phyloP scores from a whole-genome alignment of 306 rosid species.

The Aeschynomene evenia region DNA sequence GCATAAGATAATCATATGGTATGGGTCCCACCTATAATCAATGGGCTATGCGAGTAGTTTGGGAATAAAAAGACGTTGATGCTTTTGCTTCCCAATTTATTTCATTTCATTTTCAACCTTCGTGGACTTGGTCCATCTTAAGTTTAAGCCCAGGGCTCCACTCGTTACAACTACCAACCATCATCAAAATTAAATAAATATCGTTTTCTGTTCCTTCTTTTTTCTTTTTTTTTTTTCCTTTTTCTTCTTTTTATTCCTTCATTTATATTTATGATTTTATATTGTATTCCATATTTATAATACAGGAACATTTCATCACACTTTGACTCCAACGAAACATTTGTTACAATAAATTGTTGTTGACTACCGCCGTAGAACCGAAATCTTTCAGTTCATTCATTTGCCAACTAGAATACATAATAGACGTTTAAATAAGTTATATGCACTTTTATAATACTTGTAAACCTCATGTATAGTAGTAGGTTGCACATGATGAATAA shows the following conservation, averaged over 20 bases:
- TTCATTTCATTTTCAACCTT: not conserved
- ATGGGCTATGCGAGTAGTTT: not conserved
- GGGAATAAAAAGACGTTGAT: not conserved
- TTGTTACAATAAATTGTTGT: not conserved
- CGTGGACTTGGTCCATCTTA: not conserved
- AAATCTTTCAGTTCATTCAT: not conserved
- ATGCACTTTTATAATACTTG: not conserved
- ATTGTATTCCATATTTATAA: too few species aligned
- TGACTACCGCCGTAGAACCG: not conserved
- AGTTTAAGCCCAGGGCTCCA: not conserved
- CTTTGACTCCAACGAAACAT: not conserved
- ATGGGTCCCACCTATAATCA: constrained; percentile 41
- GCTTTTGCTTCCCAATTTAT: too few species aligned
- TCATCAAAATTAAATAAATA: too few species aligned
- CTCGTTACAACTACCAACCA: not conserved
- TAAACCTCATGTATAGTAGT: not conserved
- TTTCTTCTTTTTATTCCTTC: too few species aligned
- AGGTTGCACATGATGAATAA: too few species aligned
- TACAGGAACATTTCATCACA: too few species aligned
- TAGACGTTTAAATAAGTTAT: not conserved
- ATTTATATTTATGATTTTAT: too few species aligned
- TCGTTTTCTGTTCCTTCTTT: not conserved
- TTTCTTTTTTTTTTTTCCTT: not conserved
- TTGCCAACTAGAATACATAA: not conserved
- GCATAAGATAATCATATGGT: too few species aligned